phyloP scores from a whole-genome alignment of 495 filamentous ascomycete species.

The Annulohypoxylon nitens region DNA sequence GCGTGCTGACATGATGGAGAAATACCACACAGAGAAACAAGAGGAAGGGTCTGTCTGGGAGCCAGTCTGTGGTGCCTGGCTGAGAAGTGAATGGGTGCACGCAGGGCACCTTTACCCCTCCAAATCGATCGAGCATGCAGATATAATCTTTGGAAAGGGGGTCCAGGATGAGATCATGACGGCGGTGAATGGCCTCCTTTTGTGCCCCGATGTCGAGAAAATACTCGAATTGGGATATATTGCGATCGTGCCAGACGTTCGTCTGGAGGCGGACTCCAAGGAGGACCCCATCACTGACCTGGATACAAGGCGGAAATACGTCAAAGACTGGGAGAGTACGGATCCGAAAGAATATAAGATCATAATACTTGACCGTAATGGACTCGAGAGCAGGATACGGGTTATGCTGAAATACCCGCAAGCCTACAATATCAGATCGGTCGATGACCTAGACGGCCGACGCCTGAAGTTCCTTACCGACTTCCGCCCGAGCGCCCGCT shows the following conservation, averaged over 20 bases:
- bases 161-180: not conserved
- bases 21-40: not conserved
- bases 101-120: not conserved
- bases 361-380: not conserved
- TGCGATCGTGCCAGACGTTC: not conserved
- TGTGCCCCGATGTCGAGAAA: not conserved
- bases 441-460: constrained; percentile 24
- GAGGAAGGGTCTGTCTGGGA: not conserved
- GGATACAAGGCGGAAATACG: not conserved
- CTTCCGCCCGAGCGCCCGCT: constrained; percentile 9
- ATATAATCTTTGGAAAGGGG: not conserved
- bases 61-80: not conserved
- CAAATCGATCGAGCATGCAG: not conserved
- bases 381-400: not conserved
- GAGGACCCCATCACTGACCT: not conserved
- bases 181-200: not conserved
- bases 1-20: not conserved
- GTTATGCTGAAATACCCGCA: not conserved
- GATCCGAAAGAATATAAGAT: not conserved
- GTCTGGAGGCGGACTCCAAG: not conserved
- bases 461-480: not conserved
- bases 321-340: not conserved
- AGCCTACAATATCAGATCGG: not conserved
- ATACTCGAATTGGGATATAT: not conserved
- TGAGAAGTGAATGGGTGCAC: not conserved